Conservation (phyloP, 805 yeast species). For the Candida schatavii region DNA sequence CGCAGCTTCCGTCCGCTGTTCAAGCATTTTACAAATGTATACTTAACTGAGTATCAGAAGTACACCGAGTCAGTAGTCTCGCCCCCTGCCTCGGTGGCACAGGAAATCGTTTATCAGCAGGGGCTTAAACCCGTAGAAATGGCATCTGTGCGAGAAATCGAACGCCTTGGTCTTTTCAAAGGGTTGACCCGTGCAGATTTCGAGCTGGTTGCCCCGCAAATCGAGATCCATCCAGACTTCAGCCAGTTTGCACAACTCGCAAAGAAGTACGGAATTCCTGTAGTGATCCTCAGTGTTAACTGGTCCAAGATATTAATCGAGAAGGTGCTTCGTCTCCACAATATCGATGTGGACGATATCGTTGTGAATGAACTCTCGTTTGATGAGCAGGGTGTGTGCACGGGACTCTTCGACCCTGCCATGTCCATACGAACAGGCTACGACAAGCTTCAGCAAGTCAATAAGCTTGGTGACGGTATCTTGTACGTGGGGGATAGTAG, state of each 20-base stretch:
- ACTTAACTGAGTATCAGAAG: conserved; percentile 32
- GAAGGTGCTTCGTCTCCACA: conserved; percentile 22
- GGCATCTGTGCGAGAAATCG: conserved; percentile 45
- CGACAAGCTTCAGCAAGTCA: conserved; percentile 41
- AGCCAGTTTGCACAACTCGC: conserved; percentile 26
- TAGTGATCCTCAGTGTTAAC: conserved; percentile 54
- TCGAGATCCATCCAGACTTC: conserved; percentile 41
- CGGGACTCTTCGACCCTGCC: conserved; percentile 27
- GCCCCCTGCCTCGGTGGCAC: conserved; percentile 29
- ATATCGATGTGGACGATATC: conserved; percentile 23
- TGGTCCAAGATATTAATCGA: conserved; percentile 55
- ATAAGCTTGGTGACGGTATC: conserved; percentile 8
- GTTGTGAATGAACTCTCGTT: conserved; percentile 52
- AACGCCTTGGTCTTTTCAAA: conserved; percentile 35
- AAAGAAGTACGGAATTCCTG: conserved; percentile 24
- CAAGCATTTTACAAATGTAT: conserved; percentile 42
- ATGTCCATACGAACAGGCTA: conserved; percentile 49
- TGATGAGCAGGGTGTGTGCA: conserved; percentile 20
- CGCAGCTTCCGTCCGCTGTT: conserved; percentile 39
- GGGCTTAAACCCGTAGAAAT: conserved; percentile 46
- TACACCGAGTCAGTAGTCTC: conserved; percentile 12
- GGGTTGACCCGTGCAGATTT: conserved; percentile 36
- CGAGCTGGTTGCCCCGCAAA: conserved; percentile 29
- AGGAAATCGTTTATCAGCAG: conserved; percentile 46
- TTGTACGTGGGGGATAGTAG: conserved; percentile 62